Base-by-base conservation (phyloP, 2,329 filamentous ascomycete species). In the Ceratocystis papillata region DNA sequence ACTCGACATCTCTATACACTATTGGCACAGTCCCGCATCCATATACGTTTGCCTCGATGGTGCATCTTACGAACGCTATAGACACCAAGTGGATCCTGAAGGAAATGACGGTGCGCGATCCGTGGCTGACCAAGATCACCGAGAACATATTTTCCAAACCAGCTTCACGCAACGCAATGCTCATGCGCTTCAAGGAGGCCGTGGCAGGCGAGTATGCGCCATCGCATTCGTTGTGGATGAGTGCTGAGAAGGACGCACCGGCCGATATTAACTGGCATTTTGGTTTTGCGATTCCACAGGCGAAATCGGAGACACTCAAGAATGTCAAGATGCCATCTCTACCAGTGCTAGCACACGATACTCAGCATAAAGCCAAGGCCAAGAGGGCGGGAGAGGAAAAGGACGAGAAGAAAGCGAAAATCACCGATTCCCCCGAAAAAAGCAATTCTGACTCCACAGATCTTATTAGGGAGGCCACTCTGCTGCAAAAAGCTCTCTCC, bases 21-120 rank as follows among this genome's bases (percentile, higher is more conserved):
- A 89, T 99, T 69, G 91, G 88, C 67, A 89, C 86, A 0, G 87
- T 97, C 12, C 93, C 93, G 0, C 94, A 99, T 73, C 94, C 94
- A 0, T 96, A 91, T 78, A 96, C 92, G 1, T 80, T 90, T 53
- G 82, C 86, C 65, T 83, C 85, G 12, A 78, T 97, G 20, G 80
- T 84, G 67, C 81, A 84, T 69, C 81, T 84, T 67, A 80, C 83
- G 50, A 79, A 84, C 1, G 77, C 80, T 1, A 77, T 89, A 62
- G 86, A 87, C 61, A 76, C 87, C 1, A 75, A 79, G 6, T 87
- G 84, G 78, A 82, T 92, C 68, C 83, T 87, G 59, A 81, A 86
- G 67, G 78, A 87, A 65, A 64, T 69, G 44, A 86, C 88, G 0
- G 76, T 80, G 37, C 89, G 92, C 30, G 90, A 99, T 74, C 77